These are phyloP conservation scores for Lachnellula hyalina DNA, from an alignment of 2,329 filamentous ascomycete species.

Conservation along the genomic window DNA sequence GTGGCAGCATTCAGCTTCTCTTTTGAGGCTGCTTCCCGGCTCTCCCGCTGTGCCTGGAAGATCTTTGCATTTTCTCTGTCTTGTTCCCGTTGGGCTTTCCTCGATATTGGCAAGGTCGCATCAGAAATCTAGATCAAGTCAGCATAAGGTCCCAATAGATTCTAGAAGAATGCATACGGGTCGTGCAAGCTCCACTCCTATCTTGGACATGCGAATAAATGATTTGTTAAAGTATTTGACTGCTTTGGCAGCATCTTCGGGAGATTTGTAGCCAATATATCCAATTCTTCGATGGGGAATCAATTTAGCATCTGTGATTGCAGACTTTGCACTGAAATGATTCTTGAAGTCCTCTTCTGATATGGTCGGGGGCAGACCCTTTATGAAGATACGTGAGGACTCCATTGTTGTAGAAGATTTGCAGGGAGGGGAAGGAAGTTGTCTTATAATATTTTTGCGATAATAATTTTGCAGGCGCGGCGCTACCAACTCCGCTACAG, in stretches of 20 bases:
- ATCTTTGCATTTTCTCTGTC: constrained; percentile 26
- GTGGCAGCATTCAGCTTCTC: constrained; percentile 34
- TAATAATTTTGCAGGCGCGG: too few relatives aligned
- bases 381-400: constrained; percentile 69
- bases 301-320: constrained; percentile 88
- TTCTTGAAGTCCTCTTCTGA: constrained; percentile 80
- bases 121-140: constrained; percentile 32
- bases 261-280: constrained; percentile 87
- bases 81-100: constrained; percentile 34
- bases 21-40: constrained; percentile 22
- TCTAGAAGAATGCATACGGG: constrained; percentile 51
- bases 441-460: neutral
- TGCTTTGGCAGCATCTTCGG: constrained; percentile 73
- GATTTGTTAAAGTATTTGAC: constrained; percentile 94
- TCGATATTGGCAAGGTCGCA: constrained; percentile 32
- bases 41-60: constrained; percentile 14
- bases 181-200: constrained; percentile 80
- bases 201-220: constrained; percentile 93
- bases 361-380: constrained; percentile 79
- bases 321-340: constrained; percentile 73
- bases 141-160: constrained; percentile 1
- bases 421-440: neutral
- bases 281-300: constrained; percentile 87
- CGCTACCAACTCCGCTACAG: too few relatives aligned
- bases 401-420: constrained; percentile 18